Base-by-base conservation (phyloP, 805 yeast genomes). In the Nakazawaea peltata region DNA sequence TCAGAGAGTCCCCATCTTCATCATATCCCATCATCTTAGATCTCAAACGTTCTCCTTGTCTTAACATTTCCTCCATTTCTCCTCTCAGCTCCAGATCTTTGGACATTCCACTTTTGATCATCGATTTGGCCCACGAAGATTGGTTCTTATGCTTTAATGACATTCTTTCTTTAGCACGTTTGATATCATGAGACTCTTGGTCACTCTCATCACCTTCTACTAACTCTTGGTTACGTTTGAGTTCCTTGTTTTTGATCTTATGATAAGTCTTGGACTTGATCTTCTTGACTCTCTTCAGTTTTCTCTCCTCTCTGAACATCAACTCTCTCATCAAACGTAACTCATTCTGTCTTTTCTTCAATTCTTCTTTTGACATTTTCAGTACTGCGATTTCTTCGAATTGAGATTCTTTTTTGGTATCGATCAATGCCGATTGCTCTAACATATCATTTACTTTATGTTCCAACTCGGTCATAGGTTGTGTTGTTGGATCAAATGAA, bases 261-360 rank as follows among this genome's bases (percentile, higher is more conserved):
- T 84, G 83, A 59, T 78, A 92, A 1, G 86, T 71, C 59, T 90
- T 92, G 26, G 96, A 86, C 57, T 92, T 92, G 57, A 92, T 92
- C 63, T 90, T 92, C 32, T 90, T 90, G 50, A 92, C 69, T 48
- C 98, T 73, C 57, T 75, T 87, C 8, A 97, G 88, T 50, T 84
- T 80, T 51, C 79, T 74, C 62, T 90, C 97, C 49, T 90, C 97
- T 49, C 97, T 71, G 63, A 87, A 92, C 95, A 90, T 85, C 43
- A 90, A 71, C 53, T 92, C 98, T 44, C 98, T 73, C 96, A 87
- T 86, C 50, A 82, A 60, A 46, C 97, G 73, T 46, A 90, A 67
- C 58, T 90, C 95, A 40, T 75, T 73, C 6, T 92, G 80, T 41
- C 94, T 70, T 53, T 77, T 75, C 37, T 65, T 61, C 62, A 90